Percentiles rank a stretch among this genome's conserved stretches.
phyloP scores from a whole-genome alignment of 306 rosid genomes.

The Alnus glutinosa region DNA sequence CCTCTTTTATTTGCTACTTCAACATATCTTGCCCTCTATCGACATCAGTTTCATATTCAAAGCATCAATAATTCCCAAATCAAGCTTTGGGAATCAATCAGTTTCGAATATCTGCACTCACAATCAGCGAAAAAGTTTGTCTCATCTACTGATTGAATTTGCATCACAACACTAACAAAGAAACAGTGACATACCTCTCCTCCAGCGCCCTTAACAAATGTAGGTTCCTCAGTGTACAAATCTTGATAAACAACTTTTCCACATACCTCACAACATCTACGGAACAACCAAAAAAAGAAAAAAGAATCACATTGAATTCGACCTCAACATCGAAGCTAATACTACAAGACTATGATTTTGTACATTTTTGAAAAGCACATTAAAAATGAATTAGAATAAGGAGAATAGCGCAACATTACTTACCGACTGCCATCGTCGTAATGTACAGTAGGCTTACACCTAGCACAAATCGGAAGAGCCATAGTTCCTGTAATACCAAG shows the following conservation, averaged over 20 bases:
- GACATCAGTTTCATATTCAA: not conserved
- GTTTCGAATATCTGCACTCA: not conserved
- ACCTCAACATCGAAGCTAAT: not conserved
- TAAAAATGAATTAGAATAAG: not conserved
- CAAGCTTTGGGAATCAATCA: not conserved
- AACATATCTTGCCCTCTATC: not conserved
- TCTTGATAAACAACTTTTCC: conserved; percentile 36
- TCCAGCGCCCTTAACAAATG: conserved; percentile 21
- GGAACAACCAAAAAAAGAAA: not conserved
- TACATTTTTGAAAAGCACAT: not conserved
- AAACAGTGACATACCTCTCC: conserved; percentile 25
- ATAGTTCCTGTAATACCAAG: not conserved
- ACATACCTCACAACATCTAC: conserved; percentile 35
- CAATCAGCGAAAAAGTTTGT: not conserved
- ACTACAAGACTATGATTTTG: not conserved
- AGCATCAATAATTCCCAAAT: not conserved
- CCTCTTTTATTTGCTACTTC: not conserved
- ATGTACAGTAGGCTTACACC: not conserved
- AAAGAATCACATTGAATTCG: not conserved
- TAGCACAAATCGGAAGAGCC: conserved; percentile 1
- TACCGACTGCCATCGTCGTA: conserved; percentile 4
- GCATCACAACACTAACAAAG: not conserved
- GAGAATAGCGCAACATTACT: not conserved
- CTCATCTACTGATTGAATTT: not conserved
- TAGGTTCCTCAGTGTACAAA: conserved; percentile 17